Evolutionary conservation across 2,329 filamentous ascomycete species (phyloP).

Genomic region (Cercospora canescens): DNA sequence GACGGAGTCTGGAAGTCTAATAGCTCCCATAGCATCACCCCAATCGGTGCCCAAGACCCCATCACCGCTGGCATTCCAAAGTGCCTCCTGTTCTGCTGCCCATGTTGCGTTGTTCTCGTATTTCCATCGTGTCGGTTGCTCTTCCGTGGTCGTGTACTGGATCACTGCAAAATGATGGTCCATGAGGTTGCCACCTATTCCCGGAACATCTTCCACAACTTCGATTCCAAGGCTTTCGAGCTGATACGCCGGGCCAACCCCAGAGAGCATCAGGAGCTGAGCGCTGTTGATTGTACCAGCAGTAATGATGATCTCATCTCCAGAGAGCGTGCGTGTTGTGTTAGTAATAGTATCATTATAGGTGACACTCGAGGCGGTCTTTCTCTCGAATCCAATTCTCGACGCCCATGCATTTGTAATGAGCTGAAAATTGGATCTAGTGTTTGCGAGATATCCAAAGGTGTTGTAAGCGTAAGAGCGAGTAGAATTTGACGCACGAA

Average conservation of each 20-base stretch:
- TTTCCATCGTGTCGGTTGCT: background rate
- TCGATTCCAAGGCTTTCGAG: constrained; percentile 56
- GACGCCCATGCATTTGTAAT: constrained; percentile 8
- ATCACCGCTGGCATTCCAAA: constrained; percentile 49
- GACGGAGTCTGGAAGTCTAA: constrained; percentile 30
- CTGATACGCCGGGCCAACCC: constrained; percentile 58
- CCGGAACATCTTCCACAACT: constrained; percentile 54
- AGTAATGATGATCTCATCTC: constrained; percentile 46
- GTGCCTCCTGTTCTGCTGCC: constrained; percentile 13
- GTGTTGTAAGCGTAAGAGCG: constrained; percentile 9
- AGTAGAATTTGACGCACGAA: constrained; percentile 10
- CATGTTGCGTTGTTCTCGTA: constrained; percentile 7
- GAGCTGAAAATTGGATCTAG: constrained; percentile 14
- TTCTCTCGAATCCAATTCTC: constrained; percentile 13
- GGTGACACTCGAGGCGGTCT: constrained; percentile 8
- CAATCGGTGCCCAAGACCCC: constrained; percentile 46
- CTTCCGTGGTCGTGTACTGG: constrained; percentile 30
- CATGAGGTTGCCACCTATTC: constrained; percentile 17
- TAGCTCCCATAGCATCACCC: constrained; percentile 36
- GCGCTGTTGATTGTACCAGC: constrained; percentile 62
- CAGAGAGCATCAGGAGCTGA: constrained; percentile 64
- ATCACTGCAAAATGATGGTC: constrained; percentile 32
- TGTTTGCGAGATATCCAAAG: constrained; percentile 10
- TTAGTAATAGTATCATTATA: background rate
- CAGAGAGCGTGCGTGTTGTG: constrained; percentile 21